Evolutionary conservation across 2,329 filamentous ascomycete genomes (phyloP).

Genomic region (Penicillium italicum): DNA sequence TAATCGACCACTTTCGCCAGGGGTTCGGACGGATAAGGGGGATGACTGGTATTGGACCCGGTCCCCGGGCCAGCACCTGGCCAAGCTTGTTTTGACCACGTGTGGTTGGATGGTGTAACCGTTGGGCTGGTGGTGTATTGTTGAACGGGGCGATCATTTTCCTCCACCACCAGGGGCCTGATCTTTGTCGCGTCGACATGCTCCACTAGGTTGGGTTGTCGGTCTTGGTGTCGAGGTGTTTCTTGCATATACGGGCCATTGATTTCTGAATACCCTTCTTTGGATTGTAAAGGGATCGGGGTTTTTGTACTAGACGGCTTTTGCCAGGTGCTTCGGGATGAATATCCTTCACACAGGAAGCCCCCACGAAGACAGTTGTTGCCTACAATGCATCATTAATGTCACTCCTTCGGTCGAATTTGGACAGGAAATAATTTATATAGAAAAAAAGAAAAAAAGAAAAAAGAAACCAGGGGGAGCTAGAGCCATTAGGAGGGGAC

Average conservation of each 20-base stretch:
- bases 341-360: slow-evolving; percentile 89
- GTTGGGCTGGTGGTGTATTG: slow-evolving; percentile 44
- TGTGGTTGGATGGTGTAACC: slow-evolving; percentile 30
- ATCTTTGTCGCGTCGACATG: slow-evolving; percentile 46
- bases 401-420: slow-evolving; percentile 5
- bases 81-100: slow-evolving; percentile 43
- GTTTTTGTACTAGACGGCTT: slow-evolving; percentile 69
- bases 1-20: slow-evolving; percentile 37
- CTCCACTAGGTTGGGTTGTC: slow-evolving; percentile 32
- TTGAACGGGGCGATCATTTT: slow-evolving; percentile 37
- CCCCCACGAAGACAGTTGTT: slow-evolving; percentile 87
- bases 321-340: slow-evolving; percentile 71
- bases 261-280: slow-evolving; percentile 57
- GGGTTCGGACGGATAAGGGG: slow-evolving; percentile 38
- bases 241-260: slow-evolving; percentile 39
- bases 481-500: slow-evolving; percentile 32
- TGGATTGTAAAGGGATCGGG: slow-evolving; percentile 76
- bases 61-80: slow-evolving; percentile 16
- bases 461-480: neutral
- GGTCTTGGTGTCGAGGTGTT: slow-evolving; percentile 38
- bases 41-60: slow-evolving; percentile 26
- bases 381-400: slow-evolving; percentile 49
- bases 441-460: slow-evolving; percentile 3
- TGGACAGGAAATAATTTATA: slow-evolving; percentile 9
- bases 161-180: slow-evolving; percentile 47